Evolutionary conservation across 2,329 filamentous ascomycete species (phyloP).

Genomic region (Penicillium sp.): DNA sequence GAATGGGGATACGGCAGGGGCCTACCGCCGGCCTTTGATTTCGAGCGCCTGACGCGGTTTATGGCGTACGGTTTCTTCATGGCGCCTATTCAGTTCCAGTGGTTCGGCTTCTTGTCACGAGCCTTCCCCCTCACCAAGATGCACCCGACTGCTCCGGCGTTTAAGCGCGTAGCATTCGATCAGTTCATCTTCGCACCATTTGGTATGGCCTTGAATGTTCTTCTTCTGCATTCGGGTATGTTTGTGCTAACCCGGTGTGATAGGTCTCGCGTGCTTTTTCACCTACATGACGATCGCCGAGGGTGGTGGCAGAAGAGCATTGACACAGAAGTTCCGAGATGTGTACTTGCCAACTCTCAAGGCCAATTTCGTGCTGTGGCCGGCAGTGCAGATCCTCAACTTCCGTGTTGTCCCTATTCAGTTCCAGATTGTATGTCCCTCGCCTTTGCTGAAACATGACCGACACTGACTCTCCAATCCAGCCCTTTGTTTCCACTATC

Average conservation of each 20-base stretch:
- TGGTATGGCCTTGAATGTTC: conserved; percentile 52
- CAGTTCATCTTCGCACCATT: conserved; percentile 92
- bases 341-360: conserved; percentile 94
- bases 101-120: conserved; percentile 83
- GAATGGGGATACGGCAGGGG: conserved; percentile 66
- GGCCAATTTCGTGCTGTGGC: conserved; percentile 95
- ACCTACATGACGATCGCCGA: conserved; percentile 95
- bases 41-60: conserved; percentile 89
- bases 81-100: conserved; percentile 92
- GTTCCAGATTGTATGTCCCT: conserved; percentile 81
- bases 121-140: conserved; percentile 83
- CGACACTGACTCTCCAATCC: conserved; percentile 12
- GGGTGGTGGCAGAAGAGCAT: conserved; percentile 78
- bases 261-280: conserved; percentile 83
- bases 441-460: not conserved
- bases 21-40: conserved; percentile 85
- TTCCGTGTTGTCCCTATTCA: conserved; percentile 94
- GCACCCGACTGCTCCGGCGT: conserved; percentile 70
- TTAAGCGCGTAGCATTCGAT: conserved; percentile 90
- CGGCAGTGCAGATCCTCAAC: conserved; percentile 92
- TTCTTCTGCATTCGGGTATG: not conserved
- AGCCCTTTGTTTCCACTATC: conserved; percentile 94
- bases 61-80: conserved; percentile 98
- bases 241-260: conserved; percentile 7
- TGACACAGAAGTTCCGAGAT: conserved; percentile 83